phyloP scores from a whole-genome alignment of 2,329 filamentous ascomycete species.

The Rhexocercosporidium sp. region DNA sequence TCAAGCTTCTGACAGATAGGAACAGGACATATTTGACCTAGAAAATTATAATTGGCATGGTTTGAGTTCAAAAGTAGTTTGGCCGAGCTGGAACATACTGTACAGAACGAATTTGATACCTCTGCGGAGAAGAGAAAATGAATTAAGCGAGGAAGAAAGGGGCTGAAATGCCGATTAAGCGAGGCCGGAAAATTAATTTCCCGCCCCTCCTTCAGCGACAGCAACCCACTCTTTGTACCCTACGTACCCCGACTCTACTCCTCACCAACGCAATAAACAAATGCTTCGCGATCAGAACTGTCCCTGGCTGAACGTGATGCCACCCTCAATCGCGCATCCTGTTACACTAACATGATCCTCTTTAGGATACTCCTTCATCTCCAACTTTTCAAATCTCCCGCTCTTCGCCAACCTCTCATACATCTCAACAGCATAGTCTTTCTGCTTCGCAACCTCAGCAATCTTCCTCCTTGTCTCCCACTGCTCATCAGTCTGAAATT shows the following conservation, averaged over 20 bases:
- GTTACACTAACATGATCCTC: constrained; percentile 15
- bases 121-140: no score
- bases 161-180: no score
- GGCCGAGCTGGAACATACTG: no score
- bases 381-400: not conserved
- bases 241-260: no score
- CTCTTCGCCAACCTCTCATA: not conserved
- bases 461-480: constrained; percentile 6
- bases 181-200: no score
- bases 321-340: constrained; percentile 8
- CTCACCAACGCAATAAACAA: not conserved
- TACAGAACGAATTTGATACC: no score
- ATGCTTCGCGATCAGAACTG: not conserved
- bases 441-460: not conserved
- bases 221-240: not conserved
- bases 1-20: not conserved
- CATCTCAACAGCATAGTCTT: constrained; percentile 8
- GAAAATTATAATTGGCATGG: no score
- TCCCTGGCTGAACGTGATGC: not conserved
- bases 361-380: constrained; percentile 7
- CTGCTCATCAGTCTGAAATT: constrained; percentile 1
- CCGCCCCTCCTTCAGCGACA: not conserved
- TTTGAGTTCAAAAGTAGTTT: not conserved
- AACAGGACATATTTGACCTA: not conserved
- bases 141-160: no score